Conservation (phyloP, 148 eudicot species). For the Rhododendron simsii region DNA sequence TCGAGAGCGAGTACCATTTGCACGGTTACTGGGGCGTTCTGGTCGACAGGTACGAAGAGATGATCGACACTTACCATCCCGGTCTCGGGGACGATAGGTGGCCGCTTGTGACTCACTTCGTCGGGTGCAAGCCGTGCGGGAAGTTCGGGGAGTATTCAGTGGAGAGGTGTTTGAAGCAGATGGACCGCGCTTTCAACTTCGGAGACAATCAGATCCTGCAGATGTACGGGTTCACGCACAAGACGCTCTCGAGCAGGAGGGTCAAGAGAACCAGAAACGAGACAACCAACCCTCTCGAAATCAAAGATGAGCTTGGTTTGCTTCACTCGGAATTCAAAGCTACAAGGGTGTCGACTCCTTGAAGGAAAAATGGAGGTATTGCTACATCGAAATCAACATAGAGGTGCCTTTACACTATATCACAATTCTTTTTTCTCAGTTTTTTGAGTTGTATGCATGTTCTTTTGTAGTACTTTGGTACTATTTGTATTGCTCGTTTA, state of each 20-base stretch:
- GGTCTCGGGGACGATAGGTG: conserved; percentile 76
- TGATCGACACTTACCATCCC: conserved; percentile 52
- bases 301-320: conserved; percentile 50
- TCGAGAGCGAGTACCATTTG: conserved; percentile 63
- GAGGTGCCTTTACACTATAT: background rate
- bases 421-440: conserved; percentile 1
- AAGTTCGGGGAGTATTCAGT: conserved; percentile 63
- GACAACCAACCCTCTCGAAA: conserved; percentile 46
- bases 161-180: conserved; percentile 68
- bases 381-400: background rate
- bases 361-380: background rate
- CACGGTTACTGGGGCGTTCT: conserved; percentile 81
- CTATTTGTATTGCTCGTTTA: conserved; percentile 6
- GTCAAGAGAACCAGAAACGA: conserved; percentile 57
- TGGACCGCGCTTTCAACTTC: conserved; percentile 76
- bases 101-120: conserved; percentile 82
- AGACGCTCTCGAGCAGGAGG: conserved; percentile 48
- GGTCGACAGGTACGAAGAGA: conserved; percentile 64
- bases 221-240: conserved; percentile 64
- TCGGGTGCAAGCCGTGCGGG: conserved; percentile 78
- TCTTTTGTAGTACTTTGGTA: background rate
- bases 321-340: conserved; percentile 57
- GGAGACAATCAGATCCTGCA: conserved; percentile 72
- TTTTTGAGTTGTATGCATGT: conserved; percentile 1
- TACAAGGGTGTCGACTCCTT: conserved; percentile 33